Evolutionary conservation across 2,329 filamentous ascomycete species (phyloP), one percentile per base, ranked within the genome.

Genomic region (Didymella pomorum): DNA sequence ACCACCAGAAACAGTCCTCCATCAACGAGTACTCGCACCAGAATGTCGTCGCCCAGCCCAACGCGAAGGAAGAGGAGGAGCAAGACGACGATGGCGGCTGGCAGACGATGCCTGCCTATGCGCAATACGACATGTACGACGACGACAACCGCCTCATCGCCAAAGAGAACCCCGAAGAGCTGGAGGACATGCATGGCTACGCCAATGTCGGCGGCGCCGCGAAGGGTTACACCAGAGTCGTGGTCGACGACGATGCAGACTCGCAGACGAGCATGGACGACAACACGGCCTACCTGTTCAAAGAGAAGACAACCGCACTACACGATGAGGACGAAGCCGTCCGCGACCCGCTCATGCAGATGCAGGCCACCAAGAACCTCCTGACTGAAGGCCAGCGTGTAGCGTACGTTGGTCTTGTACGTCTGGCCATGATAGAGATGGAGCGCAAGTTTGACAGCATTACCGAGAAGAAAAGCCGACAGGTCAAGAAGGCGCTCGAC

Each of bases 231-330:
- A 99, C 95, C 0, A 86, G 93, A 47, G 92, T 99, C n/a, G 86
- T 96, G 62, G 85, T 97, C 69, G 95, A 99, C 69, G 95, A 99
- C 64, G 95, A 99, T 77, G 93, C 89, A 14, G 87, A 96, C 74
- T 97, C 93, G 26, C 90, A 90, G 47, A 99, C 93, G 3, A 98
- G 94, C 79, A 87, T 99, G 87, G 95, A 99, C 73, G 95, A 99
- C 57, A 94, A 98, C 71, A 99, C 95, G 0, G 88, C 93, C 55
- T 99, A 99, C 75, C 84, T 99, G 3, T 99, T 99, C 82, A 94
- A 92, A 65, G 88, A 92, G 59, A 78, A 83, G 79, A 81, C 81
- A 21, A 89, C 88, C 2, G 84, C 85, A 10, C 80, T 85, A 5
- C 69, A 80, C n/a, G 79, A 80, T 49, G 91, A 93, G 23, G 93